Percentiles rank a stretch among this genome's conserved stretches.
Conservation (phyloP, 176 grass and related monocot species). For the Pontederia crassipes region DNA sequence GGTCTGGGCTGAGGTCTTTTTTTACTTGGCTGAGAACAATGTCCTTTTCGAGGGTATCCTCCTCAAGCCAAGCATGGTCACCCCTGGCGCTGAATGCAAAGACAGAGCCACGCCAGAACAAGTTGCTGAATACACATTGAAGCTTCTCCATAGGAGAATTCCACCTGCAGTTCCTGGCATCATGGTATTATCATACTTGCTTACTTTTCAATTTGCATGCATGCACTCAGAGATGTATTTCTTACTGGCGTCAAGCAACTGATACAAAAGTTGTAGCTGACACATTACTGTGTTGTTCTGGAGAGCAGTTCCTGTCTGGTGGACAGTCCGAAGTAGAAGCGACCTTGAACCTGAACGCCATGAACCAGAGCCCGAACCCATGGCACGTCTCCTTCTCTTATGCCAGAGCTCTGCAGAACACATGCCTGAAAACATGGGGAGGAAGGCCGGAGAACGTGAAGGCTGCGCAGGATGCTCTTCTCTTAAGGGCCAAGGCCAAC, state of each 20-base stretch:
- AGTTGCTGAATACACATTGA: conserved; percentile 74
- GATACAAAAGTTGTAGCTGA: background rate
- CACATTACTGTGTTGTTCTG: conserved; percentile 1
- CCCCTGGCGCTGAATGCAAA: conserved; percentile 79
- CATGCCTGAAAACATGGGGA: conserved; percentile 89
- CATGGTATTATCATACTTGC: conserved; percentile 32
- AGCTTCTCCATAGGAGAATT: conserved; percentile 88
- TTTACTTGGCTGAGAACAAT: conserved; percentile 84
- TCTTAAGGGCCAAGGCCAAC: conserved; percentile 79
- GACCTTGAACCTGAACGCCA: conserved; percentile 80
- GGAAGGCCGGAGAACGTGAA: conserved; percentile 67
- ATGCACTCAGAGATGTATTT: background rate
- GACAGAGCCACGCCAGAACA: conserved; percentile 68
- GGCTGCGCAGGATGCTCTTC: conserved; percentile 63
- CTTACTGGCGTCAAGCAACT: too few relatives aligned
- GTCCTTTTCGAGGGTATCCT: conserved; percentile 90
- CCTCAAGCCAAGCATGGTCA: conserved; percentile 97
- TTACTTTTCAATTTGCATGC: background rate
- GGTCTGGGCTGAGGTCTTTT: conserved; percentile 88
- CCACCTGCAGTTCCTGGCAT: conserved; percentile 88
- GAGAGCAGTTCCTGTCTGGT: conserved; percentile 76
- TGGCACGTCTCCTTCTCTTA: conserved; percentile 96
- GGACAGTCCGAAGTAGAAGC: conserved; percentile 92
- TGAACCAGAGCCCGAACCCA: conserved; percentile 77
- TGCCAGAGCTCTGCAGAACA: conserved; percentile 87